A percentile compares a stretch with the other conserved stretches of the same genome.
Conservation (phyloP, 164 flowering plant species). For the Nymphaea colorata region DNA sequence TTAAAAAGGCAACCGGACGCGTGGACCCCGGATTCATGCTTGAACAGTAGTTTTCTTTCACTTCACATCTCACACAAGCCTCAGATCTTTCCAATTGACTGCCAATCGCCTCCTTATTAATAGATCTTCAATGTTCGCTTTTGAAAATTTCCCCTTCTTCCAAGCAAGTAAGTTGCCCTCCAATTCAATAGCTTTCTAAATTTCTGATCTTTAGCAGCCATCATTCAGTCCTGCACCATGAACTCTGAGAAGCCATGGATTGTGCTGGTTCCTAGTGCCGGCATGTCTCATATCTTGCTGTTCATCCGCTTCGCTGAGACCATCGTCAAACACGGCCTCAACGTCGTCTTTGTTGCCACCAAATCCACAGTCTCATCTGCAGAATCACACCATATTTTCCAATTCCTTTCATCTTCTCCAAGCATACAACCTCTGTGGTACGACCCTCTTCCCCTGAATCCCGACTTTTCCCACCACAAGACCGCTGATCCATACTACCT, state of each 20-base stretch:
- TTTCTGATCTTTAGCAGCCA: too few species aligned
- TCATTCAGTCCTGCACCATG: too few species aligned
- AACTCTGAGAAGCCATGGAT: slow-evolving; percentile 9
- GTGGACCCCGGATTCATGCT: too few species aligned
- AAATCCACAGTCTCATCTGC: slow-evolving; percentile 14
- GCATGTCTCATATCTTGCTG: slow-evolving; percentile 28
- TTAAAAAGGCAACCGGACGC: too few species aligned
- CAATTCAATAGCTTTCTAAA: too few species aligned
- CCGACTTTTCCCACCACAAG: slow-evolving; percentile 3
- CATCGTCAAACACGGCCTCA: slow-evolving; percentile 8
- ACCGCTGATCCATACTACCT: slow-evolving; percentile 26
- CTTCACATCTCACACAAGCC: too few species aligned
- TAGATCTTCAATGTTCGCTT: too few species aligned
- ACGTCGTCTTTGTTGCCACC: slow-evolving; percentile 9
- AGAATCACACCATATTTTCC: slow-evolving; percentile 4
- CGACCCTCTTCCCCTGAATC: slow-evolving; percentile 4
- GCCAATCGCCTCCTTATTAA: too few species aligned
- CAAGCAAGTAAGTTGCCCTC: too few species aligned
- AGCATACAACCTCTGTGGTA: slow-evolving; percentile 8
- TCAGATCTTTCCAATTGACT: too few species aligned
- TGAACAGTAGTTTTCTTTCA: too few species aligned
- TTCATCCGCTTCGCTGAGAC: slow-evolving; percentile 14
- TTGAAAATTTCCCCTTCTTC: too few species aligned
- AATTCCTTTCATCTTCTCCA: slow-evolving; percentile 6
- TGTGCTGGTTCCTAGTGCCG: slow-evolving; percentile 24